Base-by-base conservation (phyloP, 1,139 yeast genomes). In the Protomyces inouyei region DNA sequence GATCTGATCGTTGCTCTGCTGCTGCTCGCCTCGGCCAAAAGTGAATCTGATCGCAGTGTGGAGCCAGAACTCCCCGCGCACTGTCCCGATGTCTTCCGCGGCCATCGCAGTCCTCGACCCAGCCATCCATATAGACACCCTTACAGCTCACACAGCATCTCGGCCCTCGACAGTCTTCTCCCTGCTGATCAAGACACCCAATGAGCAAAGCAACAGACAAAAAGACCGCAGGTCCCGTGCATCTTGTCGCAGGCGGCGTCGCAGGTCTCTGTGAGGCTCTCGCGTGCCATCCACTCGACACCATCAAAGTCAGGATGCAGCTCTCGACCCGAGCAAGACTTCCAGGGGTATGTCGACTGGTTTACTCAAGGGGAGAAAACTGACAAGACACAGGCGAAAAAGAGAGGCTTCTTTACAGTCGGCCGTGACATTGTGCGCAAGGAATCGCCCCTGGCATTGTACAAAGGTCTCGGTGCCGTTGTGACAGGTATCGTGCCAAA, bases 261-360 rank as follows among this genome's bases (percentile, higher is more conserved):
- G 98, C 98, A 21, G 98, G 98, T 68, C 81, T 92, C 68, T 89
- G 91, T 75, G 98, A 93, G 79, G 98, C 98, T 23, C 82, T 93
- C 70, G 86, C 95, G 75, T 93, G 98, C 77, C 98, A 93, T 76
- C 98, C 98, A 14, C 82, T 92, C 73, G 81, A 78, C 70, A 93
- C 98, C 59, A 89, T 93, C 75, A 93, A 93, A 78, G 98, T 93
- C 21, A 16, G 61, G 4, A 57, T 57, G 61, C 61, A 57, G 61
- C 61, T 57, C 51, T 57, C 61, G 21, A 57, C 61, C n/a, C 25
- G 61, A 38, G 61, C 59, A 52, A 52, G 64, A 12, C 46, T 60
- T 23, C 59, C 64, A 14, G 57, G 64, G 14, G 64, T 54, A 45
- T 37, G 53, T 43, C 8, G 10, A 3, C 23, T 25, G n/a, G 9